phyloP scores from a whole-genome alignment of 2,329 filamentous ascomycete genomes.

The Diaporthe aspalathi region DNA sequence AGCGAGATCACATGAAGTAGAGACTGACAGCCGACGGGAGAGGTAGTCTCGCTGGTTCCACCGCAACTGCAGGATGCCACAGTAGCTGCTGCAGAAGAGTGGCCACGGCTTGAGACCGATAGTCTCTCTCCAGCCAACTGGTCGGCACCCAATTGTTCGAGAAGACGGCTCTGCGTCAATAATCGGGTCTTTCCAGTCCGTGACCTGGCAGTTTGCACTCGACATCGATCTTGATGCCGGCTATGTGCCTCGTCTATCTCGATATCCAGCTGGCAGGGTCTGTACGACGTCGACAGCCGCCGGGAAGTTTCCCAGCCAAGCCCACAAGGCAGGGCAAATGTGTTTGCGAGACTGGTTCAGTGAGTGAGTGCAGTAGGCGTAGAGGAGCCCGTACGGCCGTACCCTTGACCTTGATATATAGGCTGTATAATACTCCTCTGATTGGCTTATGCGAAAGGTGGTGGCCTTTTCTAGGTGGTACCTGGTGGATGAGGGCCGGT shows the following conservation, averaged over 20 bases:
- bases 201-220: not conserved
- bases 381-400: constrained; percentile 25
- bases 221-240: constrained; percentile 27
- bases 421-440: not conserved
- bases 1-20: constrained; percentile 11
- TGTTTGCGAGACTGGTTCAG: constrained; percentile 23
- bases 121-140: not conserved
- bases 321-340: not conserved
- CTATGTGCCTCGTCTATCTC: constrained; percentile 28
- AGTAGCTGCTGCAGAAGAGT: constrained; percentile 5
- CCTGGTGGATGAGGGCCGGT: not conserved
- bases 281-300: constrained; percentile 32
- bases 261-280: constrained; percentile 33
- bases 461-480: not conserved
- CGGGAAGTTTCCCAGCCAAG: constrained; percentile 14
- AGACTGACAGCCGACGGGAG: not conserved
- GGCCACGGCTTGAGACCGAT: not conserved
- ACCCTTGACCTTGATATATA: not conserved
- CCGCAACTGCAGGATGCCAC: not conserved
- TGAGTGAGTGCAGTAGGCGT: constrained; percentile 12
- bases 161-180: not conserved
- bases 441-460: not conserved
- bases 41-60: constrained; percentile 19
- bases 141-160: not conserved
- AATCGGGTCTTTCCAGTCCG: not conserved